Base-by-base conservation (phyloP, 2,329 filamentous ascomycete species). In the Xylariaceae sp. region DNA sequence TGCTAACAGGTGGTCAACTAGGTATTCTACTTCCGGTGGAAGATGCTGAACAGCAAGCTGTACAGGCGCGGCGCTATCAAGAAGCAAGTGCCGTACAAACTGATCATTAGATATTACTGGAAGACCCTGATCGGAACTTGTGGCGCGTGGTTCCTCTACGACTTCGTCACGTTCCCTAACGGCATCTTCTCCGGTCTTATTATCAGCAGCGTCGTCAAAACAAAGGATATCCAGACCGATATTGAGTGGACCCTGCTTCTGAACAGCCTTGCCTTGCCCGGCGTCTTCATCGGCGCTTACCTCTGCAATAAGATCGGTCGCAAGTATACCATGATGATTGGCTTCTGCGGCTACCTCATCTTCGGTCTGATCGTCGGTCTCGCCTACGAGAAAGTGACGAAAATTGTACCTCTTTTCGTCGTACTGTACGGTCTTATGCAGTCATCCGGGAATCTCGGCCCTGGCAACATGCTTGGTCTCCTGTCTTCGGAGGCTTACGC, bases 71-170 rank as follows among this genome's bases (percentile, higher is more conserved):
- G 50, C 10, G 46, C 49, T 15, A 53, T 56, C 42, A 49, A 53
- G 36, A 53, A 43, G 40, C 49, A 39, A 42, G 49, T 56, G 10
- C 54, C 54, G 12, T 56, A 53, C 16, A 49, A 39, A 30, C 50
- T 56, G n/a, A 21, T 56, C 5, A 29, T 56, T 1, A 42, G 37
- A 47, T 53, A 53, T 36, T 56, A 56, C 36, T 56, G 54, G 54
- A 53, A 53, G 29, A 41, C 45, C 6, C 21, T 56, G 18, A 53
- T 56, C 37, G 54, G 54, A 1, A 56, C 54, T 3, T 49, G 46
- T 37, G 54, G 50, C n/a, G 54, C 54, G 10, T 56, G 50, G 50
- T 56, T 56, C 36, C 45, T 56, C n/a, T 56, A 53, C 37, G 54
- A 56, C 21, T 56, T 56, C 21, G 50, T 56, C 36, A 53, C 49